Conservation (phyloP, 2,329 filamentous ascomycete genomes). For the Podosphaera leucotricha region DNA sequence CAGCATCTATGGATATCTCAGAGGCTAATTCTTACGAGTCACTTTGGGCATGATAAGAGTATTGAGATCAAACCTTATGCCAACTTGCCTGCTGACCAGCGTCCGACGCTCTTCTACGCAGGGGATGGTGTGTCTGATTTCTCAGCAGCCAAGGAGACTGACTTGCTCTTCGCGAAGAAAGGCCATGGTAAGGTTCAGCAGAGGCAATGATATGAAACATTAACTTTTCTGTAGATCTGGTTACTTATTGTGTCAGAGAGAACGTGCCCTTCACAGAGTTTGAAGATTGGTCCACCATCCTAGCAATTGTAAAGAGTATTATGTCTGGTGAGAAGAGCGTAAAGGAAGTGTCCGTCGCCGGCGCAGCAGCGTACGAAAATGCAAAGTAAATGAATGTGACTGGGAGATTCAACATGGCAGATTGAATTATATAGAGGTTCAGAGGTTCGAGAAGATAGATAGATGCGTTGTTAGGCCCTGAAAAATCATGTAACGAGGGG, state of each 20-base stretch:
- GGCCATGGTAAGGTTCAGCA: constrained; percentile 40
- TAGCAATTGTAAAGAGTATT: constrained; percentile 53
- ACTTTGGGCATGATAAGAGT: constrained; percentile 94
- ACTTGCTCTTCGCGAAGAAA: constrained; percentile 80
- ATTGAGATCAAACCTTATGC: constrained; percentile 76
- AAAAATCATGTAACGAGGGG: no score
- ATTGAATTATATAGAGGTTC: no score
- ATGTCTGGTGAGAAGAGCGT: constrained; percentile 47
- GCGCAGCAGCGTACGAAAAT: constrained; percentile 11
- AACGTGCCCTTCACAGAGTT: constrained; percentile 76
- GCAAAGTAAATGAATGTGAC: constrained; percentile 1
- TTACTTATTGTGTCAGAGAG: constrained; percentile 65
- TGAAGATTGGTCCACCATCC: constrained; percentile 60
- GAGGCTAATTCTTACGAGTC: constrained; percentile 4
- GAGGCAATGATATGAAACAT: constrained; percentile 1
- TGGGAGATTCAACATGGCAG: no score
- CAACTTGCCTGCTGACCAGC: constrained; percentile 37
- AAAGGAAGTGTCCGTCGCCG: constrained; percentile 35
- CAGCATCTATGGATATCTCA: background rate
- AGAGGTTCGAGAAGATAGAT: no score
- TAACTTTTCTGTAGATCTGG: constrained; percentile 37
- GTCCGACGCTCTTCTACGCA: constrained; percentile 79
- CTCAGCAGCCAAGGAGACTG: constrained; percentile 76
- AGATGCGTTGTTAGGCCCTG: no score
- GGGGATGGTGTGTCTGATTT: constrained; percentile 87